phyloP scores from a whole-genome alignment of 108 stramenopile genomes.

The Fragilaria radians region DNA sequence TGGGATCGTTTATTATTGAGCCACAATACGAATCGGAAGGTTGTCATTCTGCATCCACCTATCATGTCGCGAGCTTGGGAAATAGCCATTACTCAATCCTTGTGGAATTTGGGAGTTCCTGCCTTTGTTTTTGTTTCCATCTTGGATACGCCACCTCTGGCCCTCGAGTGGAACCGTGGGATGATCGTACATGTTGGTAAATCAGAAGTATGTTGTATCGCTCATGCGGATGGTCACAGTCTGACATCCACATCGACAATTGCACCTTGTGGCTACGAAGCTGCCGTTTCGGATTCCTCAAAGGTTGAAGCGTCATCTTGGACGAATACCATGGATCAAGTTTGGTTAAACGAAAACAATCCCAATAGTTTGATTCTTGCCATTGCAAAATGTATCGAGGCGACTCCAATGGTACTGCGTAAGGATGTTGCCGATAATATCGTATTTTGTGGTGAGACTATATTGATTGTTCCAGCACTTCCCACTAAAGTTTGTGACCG shows the following conservation, averaged over 20 bases:
- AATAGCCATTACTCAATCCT: slow-evolving; percentile 13
- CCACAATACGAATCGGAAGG: neutral
- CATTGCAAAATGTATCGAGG: slow-evolving; percentile 22
- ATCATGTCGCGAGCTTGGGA: slow-evolving; percentile 10
- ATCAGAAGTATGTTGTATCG: slow-evolving; percentile 24
- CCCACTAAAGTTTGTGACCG: slow-evolving; percentile 10
- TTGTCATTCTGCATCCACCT: neutral
- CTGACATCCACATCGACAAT: slow-evolving; percentile 28
- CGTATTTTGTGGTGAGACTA: slow-evolving; percentile 30
- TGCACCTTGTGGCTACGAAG: neutral
- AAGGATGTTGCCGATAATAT: slow-evolving; percentile 18
- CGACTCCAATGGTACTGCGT: slow-evolving; percentile 21
- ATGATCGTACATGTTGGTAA: slow-evolving; percentile 22
- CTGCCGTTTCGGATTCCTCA: neutral
- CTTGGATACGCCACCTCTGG: slow-evolving; percentile 22
- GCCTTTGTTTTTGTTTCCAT: neutral
- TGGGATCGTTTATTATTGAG: neutral
- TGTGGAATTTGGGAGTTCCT: neutral
- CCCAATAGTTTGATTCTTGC: slow-evolving; percentile 19
- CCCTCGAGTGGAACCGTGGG: slow-evolving; percentile 40
- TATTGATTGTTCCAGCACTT: slow-evolving; percentile 27
- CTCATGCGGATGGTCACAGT: slow-evolving; percentile 28
- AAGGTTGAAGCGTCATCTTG: neutral
- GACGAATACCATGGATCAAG: slow-evolving; percentile 7
- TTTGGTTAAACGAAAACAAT: slow-evolving; percentile 15